Conservation (phyloP, 768 basidiomycete species). For the Phaeotremella fagi region DNA sequence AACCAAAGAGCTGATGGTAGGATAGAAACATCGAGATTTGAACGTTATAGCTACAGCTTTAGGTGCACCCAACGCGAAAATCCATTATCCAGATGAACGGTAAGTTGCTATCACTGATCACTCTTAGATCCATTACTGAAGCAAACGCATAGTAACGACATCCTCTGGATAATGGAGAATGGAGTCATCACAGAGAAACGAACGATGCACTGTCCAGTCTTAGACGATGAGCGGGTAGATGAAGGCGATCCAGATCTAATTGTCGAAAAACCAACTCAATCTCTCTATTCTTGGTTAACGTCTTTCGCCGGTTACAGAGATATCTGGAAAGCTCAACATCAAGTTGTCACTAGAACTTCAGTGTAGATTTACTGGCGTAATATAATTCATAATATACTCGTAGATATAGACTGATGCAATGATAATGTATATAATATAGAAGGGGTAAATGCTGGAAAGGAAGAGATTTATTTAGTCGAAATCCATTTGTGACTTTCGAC, state of each 20-base stretch:
- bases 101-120: neutral
- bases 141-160: slow-evolving; percentile 17
- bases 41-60: slow-evolving; percentile 22
- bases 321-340: neutral
- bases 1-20: neutral
- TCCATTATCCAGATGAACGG: slow-evolving; percentile 23
- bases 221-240: slow-evolving; percentile 25
- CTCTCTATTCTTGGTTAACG: neutral
- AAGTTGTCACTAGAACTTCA: neutral
- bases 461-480: neutral
- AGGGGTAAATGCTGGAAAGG: neutral
- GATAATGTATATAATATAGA: no score
- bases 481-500: slow-evolving; percentile 5
- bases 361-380: no score
- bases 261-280: slow-evolving; percentile 8
- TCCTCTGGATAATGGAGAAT: slow-evolving; percentile 28
- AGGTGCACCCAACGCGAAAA: slow-evolving; percentile 19
- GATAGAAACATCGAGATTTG: slow-evolving; percentile 26
- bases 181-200: slow-evolving; percentile 21
- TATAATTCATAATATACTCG: no score
- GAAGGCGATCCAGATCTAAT: slow-evolving; percentile 20
- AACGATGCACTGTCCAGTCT: slow-evolving; percentile 25
- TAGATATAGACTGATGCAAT: no score
- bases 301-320: neutral
- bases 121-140: neutral